Evolutionary conservation across 345 rosid species (phyloP).

Genomic region (Citrus medica): DNA sequence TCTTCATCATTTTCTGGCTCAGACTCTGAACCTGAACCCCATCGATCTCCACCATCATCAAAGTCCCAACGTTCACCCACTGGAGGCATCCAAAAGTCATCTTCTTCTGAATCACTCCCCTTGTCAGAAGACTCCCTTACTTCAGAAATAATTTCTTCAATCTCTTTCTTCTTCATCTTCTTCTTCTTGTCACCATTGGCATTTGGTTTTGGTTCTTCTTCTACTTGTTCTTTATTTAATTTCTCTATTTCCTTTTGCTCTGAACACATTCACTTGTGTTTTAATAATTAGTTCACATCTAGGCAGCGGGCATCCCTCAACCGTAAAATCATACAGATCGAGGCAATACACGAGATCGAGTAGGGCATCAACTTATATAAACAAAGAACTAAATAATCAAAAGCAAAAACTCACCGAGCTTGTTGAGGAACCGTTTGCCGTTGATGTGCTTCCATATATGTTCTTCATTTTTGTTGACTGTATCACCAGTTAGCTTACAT

Average conservation of each 20-base stretch:
- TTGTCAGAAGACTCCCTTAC: slow-evolving; percentile 36
- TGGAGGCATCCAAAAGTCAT: slow-evolving; percentile 87
- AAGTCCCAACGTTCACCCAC: slow-evolving; percentile 79
- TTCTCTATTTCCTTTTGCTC: slow-evolving; percentile 60
- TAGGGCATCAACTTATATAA: neutral
- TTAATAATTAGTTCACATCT: neutral
- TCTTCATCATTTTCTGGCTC: slow-evolving; percentile 42
- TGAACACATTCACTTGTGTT: slow-evolving; percentile 27
- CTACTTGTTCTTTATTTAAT: slow-evolving; percentile 25
- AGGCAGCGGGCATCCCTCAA: neutral
- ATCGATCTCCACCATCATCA: slow-evolving; percentile 57
- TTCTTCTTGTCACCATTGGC: slow-evolving; percentile 13
- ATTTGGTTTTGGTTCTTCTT: slow-evolving; percentile 23
- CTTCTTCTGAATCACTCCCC: slow-evolving; percentile 54
- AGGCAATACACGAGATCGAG: neutral
- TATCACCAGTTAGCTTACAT: slow-evolving; percentile 86
- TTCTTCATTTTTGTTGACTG: slow-evolving; percentile 81
- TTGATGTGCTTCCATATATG: slow-evolving; percentile 93
- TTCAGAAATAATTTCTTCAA: slow-evolving; percentile 43
- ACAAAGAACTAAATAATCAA: neutral
- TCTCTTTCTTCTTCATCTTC: slow-evolving; percentile 22
- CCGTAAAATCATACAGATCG: neutral
- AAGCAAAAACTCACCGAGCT: slow-evolving; percentile 45
- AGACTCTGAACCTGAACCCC: slow-evolving; percentile 62
- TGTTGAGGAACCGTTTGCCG: slow-evolving; percentile 79